These are phyloP conservation scores for Pichia sp. DNA, from an alignment of 1,139 yeast species.

Conservation along the genomic window DNA sequence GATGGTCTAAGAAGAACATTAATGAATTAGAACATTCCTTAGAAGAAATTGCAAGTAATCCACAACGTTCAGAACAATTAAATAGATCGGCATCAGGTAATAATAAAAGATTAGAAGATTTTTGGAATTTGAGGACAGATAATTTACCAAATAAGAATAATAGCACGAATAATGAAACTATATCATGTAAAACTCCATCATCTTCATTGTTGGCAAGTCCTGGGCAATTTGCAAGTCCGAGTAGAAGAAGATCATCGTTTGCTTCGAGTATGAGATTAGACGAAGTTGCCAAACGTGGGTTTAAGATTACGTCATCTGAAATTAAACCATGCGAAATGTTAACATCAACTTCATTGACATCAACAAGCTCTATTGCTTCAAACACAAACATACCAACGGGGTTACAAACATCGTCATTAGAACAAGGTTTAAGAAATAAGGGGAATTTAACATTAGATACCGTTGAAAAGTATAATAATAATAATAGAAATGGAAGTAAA, in stretches of 20 bases:
- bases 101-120: conserved; percentile 19
- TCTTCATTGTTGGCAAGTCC: conserved; percentile 8
- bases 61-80: conserved; percentile 13
- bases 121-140: conserved; percentile 25
- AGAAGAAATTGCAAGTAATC: conserved; percentile 19
- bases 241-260: conserved; percentile 12
- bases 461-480: neutral
- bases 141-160: conserved; percentile 16
- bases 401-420: conserved; percentile 4
- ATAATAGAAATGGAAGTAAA: neutral
- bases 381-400: neutral
- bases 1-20: conserved; percentile 28
- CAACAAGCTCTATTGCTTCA: conserved; percentile 1
- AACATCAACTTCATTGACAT: conserved; percentile 1
- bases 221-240: neutral
- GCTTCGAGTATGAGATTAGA: conserved; percentile 17
- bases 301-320: conserved; percentile 13
- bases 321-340: neutral
- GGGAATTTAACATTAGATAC: neutral
- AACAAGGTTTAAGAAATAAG: neutral
- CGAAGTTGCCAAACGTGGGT: conserved; percentile 19
- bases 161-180: neutral
- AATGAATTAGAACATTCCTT: conserved; percentile 27
- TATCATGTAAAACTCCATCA: neutral
- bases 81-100: conserved; percentile 1